phyloP scores from a whole-genome alignment of 2,329 filamentous ascomycete genomes.

The Harringtonia aguacate region DNA sequence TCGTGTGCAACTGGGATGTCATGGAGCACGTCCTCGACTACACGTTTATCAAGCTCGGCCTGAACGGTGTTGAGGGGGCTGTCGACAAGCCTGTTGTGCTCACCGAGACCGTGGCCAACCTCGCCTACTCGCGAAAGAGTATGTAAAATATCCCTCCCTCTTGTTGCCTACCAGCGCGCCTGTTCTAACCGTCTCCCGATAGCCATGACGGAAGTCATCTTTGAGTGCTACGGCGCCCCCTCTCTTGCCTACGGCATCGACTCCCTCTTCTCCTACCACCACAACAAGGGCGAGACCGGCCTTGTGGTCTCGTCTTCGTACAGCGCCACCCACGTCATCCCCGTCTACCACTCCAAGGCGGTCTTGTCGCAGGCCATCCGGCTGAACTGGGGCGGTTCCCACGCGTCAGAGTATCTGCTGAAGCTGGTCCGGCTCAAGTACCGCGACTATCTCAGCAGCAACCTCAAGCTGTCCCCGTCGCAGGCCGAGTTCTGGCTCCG shows the following conservation, averaged over 20 bases:
- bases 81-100: conserved; percentile 85
- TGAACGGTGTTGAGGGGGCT: conserved; percentile 62
- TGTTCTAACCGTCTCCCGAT: not conserved
- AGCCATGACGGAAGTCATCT: conserved; percentile 97
- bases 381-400: conserved; percentile 89
- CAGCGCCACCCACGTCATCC: conserved; percentile 90
- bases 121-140: conserved; percentile 84
- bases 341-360: conserved; percentile 77
- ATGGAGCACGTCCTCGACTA: conserved; percentile 94
- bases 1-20: conserved; percentile 95
- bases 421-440: conserved; percentile 90
- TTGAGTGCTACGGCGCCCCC: conserved; percentile 88
- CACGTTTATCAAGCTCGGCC: conserved; percentile 83
- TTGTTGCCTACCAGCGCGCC: not conserved
- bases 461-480: conserved; percentile 72
- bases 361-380: conserved; percentile 77
- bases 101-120: conserved; percentile 89
- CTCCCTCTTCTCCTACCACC: conserved; percentile 87
- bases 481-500: conserved; percentile 82
- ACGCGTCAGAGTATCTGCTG: conserved; percentile 81
- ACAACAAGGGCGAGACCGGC: conserved; percentile 81
- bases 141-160: conserved; percentile 22
- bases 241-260: conserved; percentile 92
- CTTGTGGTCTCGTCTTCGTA: conserved; percentile 87
- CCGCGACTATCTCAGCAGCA: conserved; percentile 53